Base-by-base conservation (phyloP, 768 basidiomycete species). In the Agaricus blazei region DNA sequence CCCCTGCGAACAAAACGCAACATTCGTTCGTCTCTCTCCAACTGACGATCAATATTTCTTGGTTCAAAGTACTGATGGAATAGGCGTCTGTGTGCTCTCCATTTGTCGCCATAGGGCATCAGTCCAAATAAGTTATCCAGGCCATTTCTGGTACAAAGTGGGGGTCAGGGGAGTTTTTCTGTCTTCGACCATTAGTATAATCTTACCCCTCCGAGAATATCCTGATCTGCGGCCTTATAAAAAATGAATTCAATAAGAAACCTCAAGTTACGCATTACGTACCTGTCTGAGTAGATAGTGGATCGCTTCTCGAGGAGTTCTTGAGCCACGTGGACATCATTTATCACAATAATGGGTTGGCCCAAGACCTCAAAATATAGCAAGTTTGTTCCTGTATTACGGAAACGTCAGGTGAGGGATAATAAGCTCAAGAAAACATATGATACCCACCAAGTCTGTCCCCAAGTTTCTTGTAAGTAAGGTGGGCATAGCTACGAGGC, bases 241-340 rank as follows among this genome's bases (percentile, higher is more conserved):
- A 5, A 9, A 3, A 23, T 26, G 8, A 27, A 19, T 28, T 44
- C 23, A 15, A 15, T 19, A 14, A 5, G n/a, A 4, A n/a, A 9
- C 8, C 6, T 6, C 6, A 6, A 11, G 5, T 28, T 3, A n/a
- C 5, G 6, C 23, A 11, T 0, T 9, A 9, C 37, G 9, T 37
- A 59, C 50, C 53, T 44, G 43, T 43, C 41, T 4, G 50, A 55
- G 34, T 62, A 62, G 6, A 54, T 41, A 34, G 34, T 11, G 19
- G 78, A 80, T 4, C 79, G 71, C 57, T 77, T 83, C 46, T 84
- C 83, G 40, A 85, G 77, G 0, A 85, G 73, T 28, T 84, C 82
- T 42, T 68, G 68, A 1, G 75, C 75, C 1, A 71, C 67, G 43
- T 75, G 60, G 15, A 70, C 63, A 2, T 76, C 72, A 62, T 82